These are phyloP conservation scores for Geotrichum reessii DNA, from an alignment of 1,139 yeast species.

Conservation along the genomic window DNA sequence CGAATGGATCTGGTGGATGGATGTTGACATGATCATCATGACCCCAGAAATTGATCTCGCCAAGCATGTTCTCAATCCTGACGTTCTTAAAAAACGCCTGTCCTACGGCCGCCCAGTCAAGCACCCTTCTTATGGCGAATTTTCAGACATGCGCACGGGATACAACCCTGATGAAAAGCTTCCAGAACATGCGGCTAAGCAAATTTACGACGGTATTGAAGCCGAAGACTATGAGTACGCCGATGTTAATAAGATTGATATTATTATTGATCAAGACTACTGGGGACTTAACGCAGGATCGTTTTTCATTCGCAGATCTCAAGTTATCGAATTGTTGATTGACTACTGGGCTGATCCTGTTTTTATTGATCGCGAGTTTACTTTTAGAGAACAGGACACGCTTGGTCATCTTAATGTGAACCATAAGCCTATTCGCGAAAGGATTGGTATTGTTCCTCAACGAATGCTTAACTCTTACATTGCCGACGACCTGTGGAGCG, in stretches of 20 bases:
- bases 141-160: constrained; percentile 10
- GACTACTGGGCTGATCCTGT: constrained; percentile 26
- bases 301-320: constrained; percentile 25
- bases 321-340: constrained; percentile 23
- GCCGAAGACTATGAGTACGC: constrained; percentile 13
- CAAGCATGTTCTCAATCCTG: constrained; percentile 23
- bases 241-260: constrained; percentile 21
- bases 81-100: constrained; percentile 20
- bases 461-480: constrained; percentile 26
- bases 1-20: constrained; percentile 32
- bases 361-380: constrained; percentile 18
- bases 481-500: constrained; percentile 14
- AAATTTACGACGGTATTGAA: constrained; percentile 4
- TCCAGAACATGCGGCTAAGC: constrained; percentile 10
- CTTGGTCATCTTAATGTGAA: constrained; percentile 13
- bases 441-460: constrained; percentile 26
- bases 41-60: constrained; percentile 25
- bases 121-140: constrained; percentile 14
- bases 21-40: constrained; percentile 27
- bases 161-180: constrained; percentile 11
- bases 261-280: constrained; percentile 25
- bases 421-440: constrained; percentile 22
- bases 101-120: constrained; percentile 20
- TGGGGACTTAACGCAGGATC: constrained; percentile 29
- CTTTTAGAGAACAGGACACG: constrained; percentile 25